These are phyloP conservation scores for Leucosporidium scottii DNA, from an alignment of 768 basidiomycete species.

Conservation along the genomic window DNA sequence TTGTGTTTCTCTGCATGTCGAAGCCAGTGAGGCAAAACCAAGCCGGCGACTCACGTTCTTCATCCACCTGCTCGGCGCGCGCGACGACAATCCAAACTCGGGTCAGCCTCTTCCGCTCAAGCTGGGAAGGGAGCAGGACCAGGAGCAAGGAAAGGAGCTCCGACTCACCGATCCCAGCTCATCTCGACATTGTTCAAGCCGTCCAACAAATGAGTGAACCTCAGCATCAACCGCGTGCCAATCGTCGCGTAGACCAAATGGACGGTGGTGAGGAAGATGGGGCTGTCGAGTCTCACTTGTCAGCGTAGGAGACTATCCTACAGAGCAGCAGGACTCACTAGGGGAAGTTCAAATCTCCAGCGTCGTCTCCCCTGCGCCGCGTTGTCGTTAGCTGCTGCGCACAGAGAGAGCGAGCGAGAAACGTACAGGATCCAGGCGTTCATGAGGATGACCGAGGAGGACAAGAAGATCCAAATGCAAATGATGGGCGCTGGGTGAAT, in stretches of 20 bases:
- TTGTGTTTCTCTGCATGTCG: too few species aligned
- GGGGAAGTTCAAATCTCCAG: conserved; percentile 2
- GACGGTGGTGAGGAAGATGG: conserved; percentile 74
- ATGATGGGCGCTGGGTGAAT: conserved; percentile 4
- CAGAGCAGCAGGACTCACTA: background rate
- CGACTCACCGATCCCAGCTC: conserved; percentile 54
- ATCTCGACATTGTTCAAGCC: conserved; percentile 65
- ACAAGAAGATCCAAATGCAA: conserved; percentile 12
- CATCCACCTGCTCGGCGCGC: background rate
- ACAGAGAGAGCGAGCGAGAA: background rate
- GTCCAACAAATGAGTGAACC: conserved; percentile 73
- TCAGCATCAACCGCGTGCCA: conserved; percentile 73
- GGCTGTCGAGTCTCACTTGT: conserved; percentile 41
- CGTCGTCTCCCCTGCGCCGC: too few species aligned
- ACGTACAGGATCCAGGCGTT: conserved; percentile 11
- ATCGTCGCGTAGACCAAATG: conserved; percentile 48
- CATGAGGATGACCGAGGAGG: conserved; percentile 6
- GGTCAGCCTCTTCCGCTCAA: too few species aligned
- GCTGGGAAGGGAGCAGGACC: too few species aligned
- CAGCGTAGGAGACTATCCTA: background rate
- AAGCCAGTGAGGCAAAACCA: too few species aligned
- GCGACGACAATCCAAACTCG: background rate
- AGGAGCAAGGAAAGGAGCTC: background rate
- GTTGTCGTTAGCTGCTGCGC: background rate
- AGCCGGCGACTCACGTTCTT: background rate